Base-by-base conservation (phyloP, 2,329 filamentous ascomycete species). In the Fusarium sp. region DNA sequence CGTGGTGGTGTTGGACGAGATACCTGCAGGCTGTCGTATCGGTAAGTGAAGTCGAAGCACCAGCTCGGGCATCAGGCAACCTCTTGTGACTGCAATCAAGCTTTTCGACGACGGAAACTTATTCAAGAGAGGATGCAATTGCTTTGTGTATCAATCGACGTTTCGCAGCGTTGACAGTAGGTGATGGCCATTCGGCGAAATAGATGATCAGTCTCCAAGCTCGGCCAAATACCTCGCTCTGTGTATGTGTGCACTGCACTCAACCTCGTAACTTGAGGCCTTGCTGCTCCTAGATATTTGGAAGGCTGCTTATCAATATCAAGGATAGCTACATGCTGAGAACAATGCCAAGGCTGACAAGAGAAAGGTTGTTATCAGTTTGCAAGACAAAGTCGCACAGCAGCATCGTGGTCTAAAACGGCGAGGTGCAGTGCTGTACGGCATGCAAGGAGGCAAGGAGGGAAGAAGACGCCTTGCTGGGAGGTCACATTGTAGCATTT, bases 401-500 rank as follows among this genome's bases (percentile, higher is more conserved):
- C 52, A 31, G 47, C 71, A 69, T 60, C 31, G 51, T 58, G 52
- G 59, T 74, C 67, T 33, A 70, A 69, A 75, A 73, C 35, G 48
- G 63, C 63, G 63, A 72, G 61, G 58, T 47, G 56, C 72, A 75
- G 67, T 62, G 47, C 47, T 63, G 49, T 60, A 69, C 62, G 49
- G 39, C 33, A 75, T 38, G 67, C 69, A 72, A 60, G 57, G 63
- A 66, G 60, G 61, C 28, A 49, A 49, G 22, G 11, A 35, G 31
- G 22, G 33, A 36, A 36, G 33, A 26, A 36, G 33, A 15, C 26
- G 33, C n/a, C n/a, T 36, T 36, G 24, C 26, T 49, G 48, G 51
- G 63, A 59, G 66, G 63, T 75, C 72, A 72, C 69, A 60, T 72
- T 67, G 65, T 61, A 68, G 55, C 35, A 35, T 56, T 69, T 70